Conservation (phyloP, 2,329 filamentous ascomycete species). For the Alternaria triticimaculans region DNA sequence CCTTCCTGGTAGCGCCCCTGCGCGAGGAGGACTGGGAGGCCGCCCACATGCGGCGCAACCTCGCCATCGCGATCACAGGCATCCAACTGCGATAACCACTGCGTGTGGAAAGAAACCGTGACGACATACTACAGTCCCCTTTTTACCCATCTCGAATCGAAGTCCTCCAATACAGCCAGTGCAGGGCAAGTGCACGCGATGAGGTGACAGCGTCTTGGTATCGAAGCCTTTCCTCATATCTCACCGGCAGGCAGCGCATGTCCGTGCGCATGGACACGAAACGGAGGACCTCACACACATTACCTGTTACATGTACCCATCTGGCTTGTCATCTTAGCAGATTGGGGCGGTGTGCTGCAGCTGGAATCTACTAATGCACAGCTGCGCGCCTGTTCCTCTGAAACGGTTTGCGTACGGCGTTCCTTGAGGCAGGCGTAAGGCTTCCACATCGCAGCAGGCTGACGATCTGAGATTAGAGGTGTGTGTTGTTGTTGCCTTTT, state of each 20-base stretch:
- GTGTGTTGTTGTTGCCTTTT: slow-evolving; percentile 5
- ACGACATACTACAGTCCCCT: background rate
- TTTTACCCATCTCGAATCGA: background rate
- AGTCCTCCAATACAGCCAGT: background rate
- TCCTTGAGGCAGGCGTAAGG: slow-evolving; percentile 39
- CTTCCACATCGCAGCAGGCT: slow-evolving; percentile 27
- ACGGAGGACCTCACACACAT: slow-evolving; percentile 26
- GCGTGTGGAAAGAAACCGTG: background rate
- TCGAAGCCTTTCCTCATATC: slow-evolving; percentile 20
- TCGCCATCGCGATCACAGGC: slow-evolving; percentile 1
- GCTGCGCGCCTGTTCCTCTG: slow-evolving; percentile 27
- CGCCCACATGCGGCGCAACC: slow-evolving; percentile 7
- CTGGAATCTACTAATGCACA: slow-evolving; percentile 44
- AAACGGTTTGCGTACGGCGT: slow-evolving; percentile 22
- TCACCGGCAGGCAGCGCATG: slow-evolving; percentile 30
- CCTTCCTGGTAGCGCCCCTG: slow-evolving; percentile 4
- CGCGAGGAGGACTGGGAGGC: slow-evolving; percentile 5
- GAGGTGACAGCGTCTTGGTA: background rate
- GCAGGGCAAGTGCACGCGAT: background rate
- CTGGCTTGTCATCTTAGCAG: slow-evolving; percentile 30
- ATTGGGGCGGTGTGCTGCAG: slow-evolving; percentile 38
- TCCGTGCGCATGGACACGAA: slow-evolving; percentile 24
- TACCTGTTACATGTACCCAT: slow-evolving; percentile 10
- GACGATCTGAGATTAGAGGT: slow-evolving; percentile 3
- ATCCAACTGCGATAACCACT: slow-evolving; percentile 1